Evolutionary conservation across 2,329 filamentous ascomycete genomes (phyloP).

Genomic region (Dothidotthia symphoricarpi): DNA sequence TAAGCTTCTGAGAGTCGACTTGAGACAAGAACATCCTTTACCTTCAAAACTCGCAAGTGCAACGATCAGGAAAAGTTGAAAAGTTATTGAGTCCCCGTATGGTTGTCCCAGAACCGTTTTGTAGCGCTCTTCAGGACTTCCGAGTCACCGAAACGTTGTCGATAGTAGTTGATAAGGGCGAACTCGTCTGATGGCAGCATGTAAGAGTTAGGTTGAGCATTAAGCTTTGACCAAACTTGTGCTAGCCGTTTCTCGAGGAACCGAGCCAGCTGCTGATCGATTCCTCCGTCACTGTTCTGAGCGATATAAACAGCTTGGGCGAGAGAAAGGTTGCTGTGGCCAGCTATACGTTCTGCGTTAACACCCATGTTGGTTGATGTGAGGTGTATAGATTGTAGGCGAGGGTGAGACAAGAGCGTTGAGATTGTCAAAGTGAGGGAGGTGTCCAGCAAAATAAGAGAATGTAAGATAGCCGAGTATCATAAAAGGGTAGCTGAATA

Average conservation of each 20-base stretch:
- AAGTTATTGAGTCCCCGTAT: slow-evolving; percentile 32
- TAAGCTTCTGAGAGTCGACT: not conserved
- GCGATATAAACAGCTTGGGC: slow-evolving; percentile 72
- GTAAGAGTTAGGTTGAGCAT: slow-evolving; percentile 65
- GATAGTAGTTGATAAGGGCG: slow-evolving; percentile 82
- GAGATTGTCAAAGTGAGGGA: too few relatives aligned
- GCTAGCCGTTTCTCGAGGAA: slow-evolving; percentile 61
- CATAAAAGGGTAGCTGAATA: slow-evolving; percentile 4
- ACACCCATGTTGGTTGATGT: slow-evolving; percentile 42
- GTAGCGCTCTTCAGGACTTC: slow-evolving; percentile 53
- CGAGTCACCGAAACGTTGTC: slow-evolving; percentile 60
- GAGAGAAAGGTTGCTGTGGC: slow-evolving; percentile 51
- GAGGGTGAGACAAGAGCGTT: slow-evolving; percentile 6
- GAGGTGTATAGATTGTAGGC: too few relatives aligned
- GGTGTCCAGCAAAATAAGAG: too few relatives aligned
- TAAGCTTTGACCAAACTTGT: slow-evolving; percentile 67
- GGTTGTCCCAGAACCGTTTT: slow-evolving; percentile 57
- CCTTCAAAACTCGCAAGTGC: slow-evolving; percentile 6
- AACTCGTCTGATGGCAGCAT: slow-evolving; percentile 76
- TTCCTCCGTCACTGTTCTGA: slow-evolving; percentile 67
- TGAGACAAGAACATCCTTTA: slow-evolving; percentile 1
- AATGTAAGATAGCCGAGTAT: too few relatives aligned
- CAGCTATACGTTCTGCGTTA: slow-evolving; percentile 42
- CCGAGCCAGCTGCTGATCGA: slow-evolving; percentile 61
- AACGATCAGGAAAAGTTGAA: not conserved